Percentiles rank a stretch among this genome's conserved stretches.
Evolutionary conservation across 208 protist genomes (phyloP).

Genomic region (Acanthamoeba sp.): DNA sequence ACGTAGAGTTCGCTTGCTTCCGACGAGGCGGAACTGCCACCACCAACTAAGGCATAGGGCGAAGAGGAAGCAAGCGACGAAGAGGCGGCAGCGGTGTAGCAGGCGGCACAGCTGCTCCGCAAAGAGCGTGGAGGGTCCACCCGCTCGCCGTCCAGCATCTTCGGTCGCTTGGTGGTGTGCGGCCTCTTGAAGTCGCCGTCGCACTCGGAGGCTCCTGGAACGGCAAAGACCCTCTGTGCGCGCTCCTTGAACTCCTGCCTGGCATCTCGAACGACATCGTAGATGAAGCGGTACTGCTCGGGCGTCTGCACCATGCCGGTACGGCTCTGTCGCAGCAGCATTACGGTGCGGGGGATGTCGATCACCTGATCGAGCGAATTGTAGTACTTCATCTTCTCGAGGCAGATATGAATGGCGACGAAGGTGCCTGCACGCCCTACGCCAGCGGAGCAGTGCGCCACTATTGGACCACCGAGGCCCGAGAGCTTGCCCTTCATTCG

Average conservation of each 20-base stretch:
- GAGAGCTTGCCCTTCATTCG: conserved; percentile 63
- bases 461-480: conserved; percentile 39
- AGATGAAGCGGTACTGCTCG: conserved; percentile 75
- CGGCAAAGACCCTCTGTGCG: conserved; percentile 49
- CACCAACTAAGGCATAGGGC: not conserved
- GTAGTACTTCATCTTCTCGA: conserved; percentile 75
- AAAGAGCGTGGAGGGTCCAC: not conserved
- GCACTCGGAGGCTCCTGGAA: not conserved
- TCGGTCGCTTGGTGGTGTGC: conserved; percentile 1
- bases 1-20: not conserved
- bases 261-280: conserved; percentile 54
- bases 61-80: not conserved
- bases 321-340: conserved; percentile 54
- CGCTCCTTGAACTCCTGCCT: conserved; percentile 49
- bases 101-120: conserved; percentile 49
- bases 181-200: conserved; percentile 44
- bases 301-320: conserved; percentile 70
- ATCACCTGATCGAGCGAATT: conserved; percentile 73
- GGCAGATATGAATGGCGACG: conserved; percentile 56
- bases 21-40: not conserved
- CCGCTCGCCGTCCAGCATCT: conserved; percentile 36
- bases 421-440: conserved; percentile 75
- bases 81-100: not conserved
- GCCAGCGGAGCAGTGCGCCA: conserved; percentile 72
- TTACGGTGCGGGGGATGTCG: conserved; percentile 49